These are phyloP conservation scores for Allomyces javanicus DNA, from an alignment of 192 early-diverging fungal species.

Conservation along the genomic window DNA sequence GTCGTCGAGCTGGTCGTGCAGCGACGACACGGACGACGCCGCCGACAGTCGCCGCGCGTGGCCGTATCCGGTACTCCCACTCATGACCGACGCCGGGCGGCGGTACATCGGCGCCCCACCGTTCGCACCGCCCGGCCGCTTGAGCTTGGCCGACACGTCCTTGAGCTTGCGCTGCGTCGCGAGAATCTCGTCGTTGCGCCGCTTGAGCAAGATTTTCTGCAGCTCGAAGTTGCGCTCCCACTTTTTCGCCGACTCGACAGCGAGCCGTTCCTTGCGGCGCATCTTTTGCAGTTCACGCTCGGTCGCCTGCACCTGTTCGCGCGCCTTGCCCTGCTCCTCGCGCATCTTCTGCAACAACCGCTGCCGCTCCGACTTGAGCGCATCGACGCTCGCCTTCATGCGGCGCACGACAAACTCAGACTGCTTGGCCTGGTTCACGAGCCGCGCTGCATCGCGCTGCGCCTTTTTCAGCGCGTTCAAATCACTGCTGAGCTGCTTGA, in stretches of 20 bases:
- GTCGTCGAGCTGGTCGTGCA: not conserved
- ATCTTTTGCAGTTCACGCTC: conserved; percentile 35
- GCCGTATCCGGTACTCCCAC: not conserved
- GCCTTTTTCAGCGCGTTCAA: conserved; percentile 29
- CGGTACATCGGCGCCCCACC: too few relatives aligned
- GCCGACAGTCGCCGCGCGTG: too few relatives aligned
- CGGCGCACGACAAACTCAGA: conserved; percentile 39
- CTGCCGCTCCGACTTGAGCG: conserved; percentile 52
- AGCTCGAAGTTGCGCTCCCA: conserved; percentile 28
- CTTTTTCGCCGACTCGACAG: conserved; percentile 22
- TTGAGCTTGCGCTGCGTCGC: conserved; percentile 17
- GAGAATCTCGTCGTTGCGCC: conserved; percentile 30
- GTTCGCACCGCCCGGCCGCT: conserved; percentile 20
- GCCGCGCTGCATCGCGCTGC: conserved; percentile 26
- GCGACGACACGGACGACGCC: too few relatives aligned
- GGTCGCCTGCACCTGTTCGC: conserved; percentile 32
- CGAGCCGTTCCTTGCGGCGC: conserved; percentile 30
- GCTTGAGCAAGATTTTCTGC: conserved; percentile 35
- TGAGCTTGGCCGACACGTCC: conserved; percentile 23
- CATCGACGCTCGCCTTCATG: conserved; percentile 44
- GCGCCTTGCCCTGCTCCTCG: conserved; percentile 35
- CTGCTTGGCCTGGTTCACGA: conserved; percentile 23
- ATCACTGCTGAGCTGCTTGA: conserved; percentile 30
- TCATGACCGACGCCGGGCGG: conserved; percentile 14
- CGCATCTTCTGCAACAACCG: conserved; percentile 54